These are phyloP conservation scores for Jamesozyma rosinii DNA, from an alignment of 805 yeast species.

Conservation along the genomic window DNA sequence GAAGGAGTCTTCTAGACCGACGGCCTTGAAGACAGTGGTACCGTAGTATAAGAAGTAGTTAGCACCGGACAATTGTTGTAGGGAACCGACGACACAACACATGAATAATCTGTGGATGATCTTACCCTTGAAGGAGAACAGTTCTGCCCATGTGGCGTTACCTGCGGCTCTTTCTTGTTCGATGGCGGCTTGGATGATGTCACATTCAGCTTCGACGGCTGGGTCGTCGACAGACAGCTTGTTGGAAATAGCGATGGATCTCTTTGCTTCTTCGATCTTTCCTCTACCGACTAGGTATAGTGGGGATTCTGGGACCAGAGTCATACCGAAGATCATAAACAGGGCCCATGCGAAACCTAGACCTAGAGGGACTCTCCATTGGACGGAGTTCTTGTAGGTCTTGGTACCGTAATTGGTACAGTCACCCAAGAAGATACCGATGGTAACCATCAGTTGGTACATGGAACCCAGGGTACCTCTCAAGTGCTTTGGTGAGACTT, in stretches of 20 bases:
- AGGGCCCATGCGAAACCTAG: slow-evolving; percentile 1
- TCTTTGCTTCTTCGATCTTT: not conserved
- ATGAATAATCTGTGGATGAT: not conserved
- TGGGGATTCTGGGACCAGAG: slow-evolving; percentile 1
- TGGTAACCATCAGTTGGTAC: not conserved
- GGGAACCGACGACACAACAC: not conserved
- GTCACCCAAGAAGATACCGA: slow-evolving; percentile 1
- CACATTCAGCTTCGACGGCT: not conserved
- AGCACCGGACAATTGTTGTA: slow-evolving; percentile 1
- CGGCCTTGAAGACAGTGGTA: not conserved
- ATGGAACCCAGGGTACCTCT: slow-evolving; percentile 1
- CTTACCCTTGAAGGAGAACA: not conserved
- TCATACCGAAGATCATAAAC: not conserved
- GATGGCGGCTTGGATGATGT: not conserved
- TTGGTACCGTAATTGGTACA: slow-evolving; percentile 1
- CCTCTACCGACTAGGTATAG: not conserved
- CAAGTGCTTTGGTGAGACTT: slow-evolving; percentile 1
- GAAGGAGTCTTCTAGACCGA: not conserved
- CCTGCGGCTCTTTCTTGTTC: not conserved
- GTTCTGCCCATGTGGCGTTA: not conserved
- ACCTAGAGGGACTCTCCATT: slow-evolving; percentile 1
- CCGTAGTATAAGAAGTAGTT: slow-evolving; percentile 1
- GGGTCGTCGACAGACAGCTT: not conserved
- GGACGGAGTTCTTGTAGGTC: not conserved
- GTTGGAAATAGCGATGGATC: not conserved